These are phyloP conservation scores for Eucalyptus regnans DNA, from an alignment of 345 rosid genomes.

Conservation along the genomic window DNA sequence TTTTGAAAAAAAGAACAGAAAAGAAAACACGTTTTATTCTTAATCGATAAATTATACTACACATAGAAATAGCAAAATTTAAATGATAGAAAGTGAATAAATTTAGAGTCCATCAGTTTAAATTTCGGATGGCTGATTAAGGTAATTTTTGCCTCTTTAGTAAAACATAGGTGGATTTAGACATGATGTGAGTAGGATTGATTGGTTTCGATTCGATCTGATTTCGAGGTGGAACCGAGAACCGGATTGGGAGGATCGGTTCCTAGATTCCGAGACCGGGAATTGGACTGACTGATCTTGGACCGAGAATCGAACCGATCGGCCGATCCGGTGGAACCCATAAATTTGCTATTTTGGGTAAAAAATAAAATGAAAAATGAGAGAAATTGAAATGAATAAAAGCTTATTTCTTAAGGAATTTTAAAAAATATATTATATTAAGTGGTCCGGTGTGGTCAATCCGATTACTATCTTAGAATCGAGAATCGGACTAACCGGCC, in stretches of 20 bases:
- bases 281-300: fast-evolving
- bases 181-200: fast-evolving
- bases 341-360: fast-evolving
- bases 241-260: fast-evolving
- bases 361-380: no score
- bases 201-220: fast-evolving
- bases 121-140: background rate
- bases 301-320: fast-evolving
- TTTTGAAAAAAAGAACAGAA: background rate
- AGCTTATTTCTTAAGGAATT: no score
- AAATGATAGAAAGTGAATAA: background rate
- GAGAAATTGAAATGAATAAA: fast-evolving
- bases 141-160: background rate
- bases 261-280: fast-evolving
- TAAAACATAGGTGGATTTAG: background rate
- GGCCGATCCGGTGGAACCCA: fast-evolving
- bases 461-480: no score
- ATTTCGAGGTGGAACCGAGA: no score
- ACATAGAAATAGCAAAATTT: background rate
- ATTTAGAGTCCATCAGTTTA: background rate
- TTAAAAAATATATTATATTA: no score
- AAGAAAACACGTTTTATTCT: background rate
- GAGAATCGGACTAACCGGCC: no score
- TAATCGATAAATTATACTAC: background rate
- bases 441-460: no score